Conservation (phyloP, 2,329 filamentous ascomycete genomes). For the Cladophialophora yegresii region DNA sequence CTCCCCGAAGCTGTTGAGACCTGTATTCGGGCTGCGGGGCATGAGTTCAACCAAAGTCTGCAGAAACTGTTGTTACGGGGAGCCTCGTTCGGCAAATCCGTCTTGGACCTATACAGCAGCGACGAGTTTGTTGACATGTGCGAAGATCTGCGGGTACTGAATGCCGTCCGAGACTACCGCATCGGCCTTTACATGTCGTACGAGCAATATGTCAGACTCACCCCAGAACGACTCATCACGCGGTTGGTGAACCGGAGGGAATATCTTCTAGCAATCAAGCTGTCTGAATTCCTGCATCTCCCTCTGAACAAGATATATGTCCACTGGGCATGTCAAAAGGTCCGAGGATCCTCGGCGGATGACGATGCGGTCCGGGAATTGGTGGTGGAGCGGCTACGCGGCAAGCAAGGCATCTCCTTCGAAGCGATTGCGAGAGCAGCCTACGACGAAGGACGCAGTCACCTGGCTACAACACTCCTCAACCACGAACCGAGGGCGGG, state of each 20-base stretch:
- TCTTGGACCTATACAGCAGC: constrained; percentile 94
- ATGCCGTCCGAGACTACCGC: constrained; percentile 88
- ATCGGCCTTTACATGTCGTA: constrained; percentile 88
- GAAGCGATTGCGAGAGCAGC: constrained; percentile 90
- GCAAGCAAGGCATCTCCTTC: constrained; percentile 91
- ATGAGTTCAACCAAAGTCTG: constrained; percentile 87
- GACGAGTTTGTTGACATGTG: constrained; percentile 99
- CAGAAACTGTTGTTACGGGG: constrained; percentile 96
- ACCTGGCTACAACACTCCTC: constrained; percentile 85
- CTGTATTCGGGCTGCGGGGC: constrained; percentile 88
- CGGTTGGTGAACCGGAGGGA: constrained; percentile 86
- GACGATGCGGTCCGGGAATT: constrained; percentile 84
- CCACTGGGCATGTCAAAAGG: constrained; percentile 95
- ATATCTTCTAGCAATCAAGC: constrained; percentile 83
- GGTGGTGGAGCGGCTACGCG: constrained; percentile 82
- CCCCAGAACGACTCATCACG: constrained; percentile 82
- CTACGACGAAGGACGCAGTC: constrained; percentile 86
- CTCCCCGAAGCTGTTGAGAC: constrained; percentile 91
- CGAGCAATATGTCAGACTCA: constrained; percentile 88
- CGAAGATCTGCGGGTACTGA: constrained; percentile 86
- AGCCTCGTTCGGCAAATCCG: constrained; percentile 95
- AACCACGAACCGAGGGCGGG: constrained; percentile 93
- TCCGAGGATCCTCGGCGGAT: constrained; percentile 78
- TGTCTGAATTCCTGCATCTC: constrained; percentile 83
- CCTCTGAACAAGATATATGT: constrained; percentile 90